Evolutionary conservation across 371 early-diverging fungal species (phyloP).

Genomic region (Haplosporangium sp.): DNA sequence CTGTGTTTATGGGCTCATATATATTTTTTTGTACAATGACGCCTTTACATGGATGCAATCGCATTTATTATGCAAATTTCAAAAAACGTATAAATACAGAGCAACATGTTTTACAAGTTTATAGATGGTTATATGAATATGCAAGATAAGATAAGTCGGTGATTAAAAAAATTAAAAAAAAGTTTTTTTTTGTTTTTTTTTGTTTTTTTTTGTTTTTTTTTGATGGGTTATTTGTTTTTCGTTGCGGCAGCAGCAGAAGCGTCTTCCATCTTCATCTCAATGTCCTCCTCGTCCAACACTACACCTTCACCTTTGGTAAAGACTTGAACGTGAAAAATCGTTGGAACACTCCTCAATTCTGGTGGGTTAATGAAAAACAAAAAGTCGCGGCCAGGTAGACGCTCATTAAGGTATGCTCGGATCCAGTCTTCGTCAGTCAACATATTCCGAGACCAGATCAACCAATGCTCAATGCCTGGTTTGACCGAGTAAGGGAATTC

Average conservation of each 20-base stretch:
- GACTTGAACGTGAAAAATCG: conserved; percentile 51
- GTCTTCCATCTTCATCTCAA: conserved; percentile 39
- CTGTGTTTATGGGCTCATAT: no score
- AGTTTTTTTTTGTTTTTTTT: no score
- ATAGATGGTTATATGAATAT: no score
- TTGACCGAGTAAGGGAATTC: conserved; percentile 55
- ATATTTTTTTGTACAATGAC: no score
- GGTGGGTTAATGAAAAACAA: conserved; percentile 53
- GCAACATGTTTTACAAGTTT: no score
- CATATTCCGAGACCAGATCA: conserved; percentile 48
- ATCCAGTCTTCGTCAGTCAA: conserved; percentile 51
- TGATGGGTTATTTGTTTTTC: neutral
- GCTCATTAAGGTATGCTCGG: conserved; percentile 42
- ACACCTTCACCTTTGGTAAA: conserved; percentile 52
- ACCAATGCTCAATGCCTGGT: conserved; percentile 51
- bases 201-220: neutral
- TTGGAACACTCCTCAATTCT: conserved; percentile 39
- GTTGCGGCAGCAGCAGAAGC: conserved; percentile 2
- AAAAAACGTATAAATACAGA: no score
- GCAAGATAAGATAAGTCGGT: no score
- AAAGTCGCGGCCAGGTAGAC: conserved; percentile 51
- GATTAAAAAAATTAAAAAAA: no score
- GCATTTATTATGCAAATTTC: no score
- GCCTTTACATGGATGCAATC: no score
- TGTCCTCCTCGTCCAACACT: conserved; percentile 53